A percentile compares a stretch with the other conserved stretches of the same genome.
Conservation (phyloP, 106 monocot species). For the Dendrobium officinale region DNA sequence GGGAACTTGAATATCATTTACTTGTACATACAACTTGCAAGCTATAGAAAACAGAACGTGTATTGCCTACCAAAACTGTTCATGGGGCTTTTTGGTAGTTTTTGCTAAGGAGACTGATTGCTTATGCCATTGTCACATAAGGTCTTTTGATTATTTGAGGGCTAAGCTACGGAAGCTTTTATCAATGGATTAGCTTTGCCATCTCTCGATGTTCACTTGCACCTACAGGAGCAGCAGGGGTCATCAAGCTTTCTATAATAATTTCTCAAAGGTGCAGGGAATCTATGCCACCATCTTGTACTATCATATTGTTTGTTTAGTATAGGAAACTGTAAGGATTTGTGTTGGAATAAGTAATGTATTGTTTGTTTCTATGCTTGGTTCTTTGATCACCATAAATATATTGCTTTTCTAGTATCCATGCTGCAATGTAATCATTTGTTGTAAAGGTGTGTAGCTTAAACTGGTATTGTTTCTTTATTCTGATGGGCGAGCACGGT, state of each 20-base stretch:
- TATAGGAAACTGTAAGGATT: neutral
- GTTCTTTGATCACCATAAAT: neutral
- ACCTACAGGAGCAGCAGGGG: neutral
- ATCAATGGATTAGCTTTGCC: neutral
- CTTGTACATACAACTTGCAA: conserved; percentile 2
- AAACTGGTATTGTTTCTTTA: neutral
- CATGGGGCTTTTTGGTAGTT: neutral
- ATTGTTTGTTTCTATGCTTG: neutral
- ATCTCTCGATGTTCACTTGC: neutral
- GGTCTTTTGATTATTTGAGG: neutral
- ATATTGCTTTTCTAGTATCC: neutral
- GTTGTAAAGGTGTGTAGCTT: neutral
- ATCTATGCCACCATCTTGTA: neutral
- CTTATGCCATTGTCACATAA: neutral
- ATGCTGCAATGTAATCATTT: neutral
- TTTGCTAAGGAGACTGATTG: neutral
- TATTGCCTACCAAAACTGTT: neutral
- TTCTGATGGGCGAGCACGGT: neutral
- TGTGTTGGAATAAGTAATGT: neutral
- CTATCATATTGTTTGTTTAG: neutral
- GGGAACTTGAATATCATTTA: neutral
- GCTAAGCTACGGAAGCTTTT: neutral
- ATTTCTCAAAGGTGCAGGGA: neutral
- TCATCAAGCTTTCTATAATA: neutral
- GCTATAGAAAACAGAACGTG: neutral